Evolutionary conservation across 2,329 filamentous ascomycete species (phyloP), one percentile per base, ranked within the genome.

Genomic region (Penicillium glabrum): DNA sequence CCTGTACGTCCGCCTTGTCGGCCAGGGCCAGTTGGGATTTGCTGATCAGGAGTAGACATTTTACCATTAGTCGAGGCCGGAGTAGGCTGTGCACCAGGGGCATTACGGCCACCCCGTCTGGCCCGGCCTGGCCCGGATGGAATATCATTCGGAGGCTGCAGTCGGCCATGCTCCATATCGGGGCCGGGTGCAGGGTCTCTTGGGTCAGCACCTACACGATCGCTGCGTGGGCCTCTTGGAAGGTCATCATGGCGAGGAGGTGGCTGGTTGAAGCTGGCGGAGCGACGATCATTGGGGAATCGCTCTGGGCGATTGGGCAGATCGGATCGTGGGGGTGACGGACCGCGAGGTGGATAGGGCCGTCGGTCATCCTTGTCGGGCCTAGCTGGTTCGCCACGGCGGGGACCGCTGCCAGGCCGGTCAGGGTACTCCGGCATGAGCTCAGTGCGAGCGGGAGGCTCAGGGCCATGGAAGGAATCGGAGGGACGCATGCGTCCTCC

Each of bases 151-250:
- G 72, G 69, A 61, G 73, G 72, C n/a, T 75, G 70, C 21, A 81
- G 68, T 49, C 81, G 76, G 29, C 80, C 80, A 67, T 80, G 75
- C 46, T 69, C 77, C 61, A 77, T 69, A 61, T 83, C 75, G 29
- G 71, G 66, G 3, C 75, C 70, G 45, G 70, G 54, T 29, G 68
- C 61, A 31, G 73, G 65, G 29, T 82, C 80, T 50, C 70, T 70
- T 14, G 69, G 62, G 39, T 79, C 71, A 26, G 63, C 58, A 54
- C 54, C 63, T n/a, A 27, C n/a, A 46, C 80, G 74, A 51, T 77
- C 77, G 49, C 73, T 73, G 55, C 82, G 79, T 52, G 83, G 83
- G 16, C 82, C 83, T 21, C 79, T 80, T 6, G 83, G 84, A 45
- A 82, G 75, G 48, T 77, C 75, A 16, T 79, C 81, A 60, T 74